Conservation (phyloP, 768 basidiomycete species). For the Flagelloscypha sp. region DNA sequence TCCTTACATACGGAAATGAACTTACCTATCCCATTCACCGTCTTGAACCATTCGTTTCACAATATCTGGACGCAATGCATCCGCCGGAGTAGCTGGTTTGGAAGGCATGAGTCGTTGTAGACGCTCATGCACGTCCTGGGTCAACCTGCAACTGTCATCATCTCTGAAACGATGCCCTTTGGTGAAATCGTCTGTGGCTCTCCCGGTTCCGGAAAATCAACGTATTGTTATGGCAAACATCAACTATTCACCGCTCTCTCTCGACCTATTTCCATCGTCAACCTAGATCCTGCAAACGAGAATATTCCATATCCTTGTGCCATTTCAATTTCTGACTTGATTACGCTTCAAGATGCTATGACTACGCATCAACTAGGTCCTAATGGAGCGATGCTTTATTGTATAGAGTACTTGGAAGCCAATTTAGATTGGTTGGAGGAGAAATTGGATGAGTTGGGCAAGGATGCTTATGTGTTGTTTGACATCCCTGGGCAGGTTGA, state of each 20-base stretch:
- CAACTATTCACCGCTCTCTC: constrained; percentile 83
- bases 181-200: constrained; percentile 84
- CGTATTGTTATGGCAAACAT: constrained; percentile 81
- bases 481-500: constrained; percentile 98
- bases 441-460: constrained; percentile 52
- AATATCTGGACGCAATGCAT: no score
- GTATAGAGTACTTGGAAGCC: constrained; percentile 93
- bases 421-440: constrained; percentile 87
- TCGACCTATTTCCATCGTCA: constrained; percentile 84
- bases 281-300: constrained; percentile 93
- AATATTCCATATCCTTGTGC: constrained; percentile 87
- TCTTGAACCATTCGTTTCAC: no score
- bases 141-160: no score
- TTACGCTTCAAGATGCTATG: constrained; percentile 87
- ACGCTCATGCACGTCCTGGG: no score
- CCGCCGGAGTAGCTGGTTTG: no score
- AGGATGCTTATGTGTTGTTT: constrained; percentile 83
- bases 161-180: no score
- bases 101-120: no score
- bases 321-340: constrained; percentile 74
- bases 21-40: no score
- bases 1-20: no score
- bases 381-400: constrained; percentile 93
- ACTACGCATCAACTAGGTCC: constrained; percentile 77
- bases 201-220: constrained; percentile 83